Evolutionary conservation across 345 rosid species (phyloP).

Genomic region (Eucalyptus rudis): DNA sequence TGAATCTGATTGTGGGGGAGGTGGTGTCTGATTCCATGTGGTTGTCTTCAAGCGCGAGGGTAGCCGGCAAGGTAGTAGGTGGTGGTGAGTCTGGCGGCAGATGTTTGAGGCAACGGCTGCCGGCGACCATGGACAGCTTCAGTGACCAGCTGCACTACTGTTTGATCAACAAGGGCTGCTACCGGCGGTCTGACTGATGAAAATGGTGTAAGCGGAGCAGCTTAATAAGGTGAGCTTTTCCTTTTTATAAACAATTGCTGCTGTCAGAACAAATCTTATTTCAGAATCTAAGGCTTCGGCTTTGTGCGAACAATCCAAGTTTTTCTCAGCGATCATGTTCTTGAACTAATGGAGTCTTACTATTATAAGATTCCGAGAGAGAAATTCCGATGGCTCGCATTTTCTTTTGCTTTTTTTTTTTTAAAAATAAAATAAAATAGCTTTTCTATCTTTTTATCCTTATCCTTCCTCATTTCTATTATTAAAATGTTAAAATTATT

Average conservation of each 20-base stretch:
- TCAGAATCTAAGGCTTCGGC: background rate
- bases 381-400: background rate
- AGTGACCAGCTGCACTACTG: background rate
- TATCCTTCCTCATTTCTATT: background rate
- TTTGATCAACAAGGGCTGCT: background rate
- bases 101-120: background rate
- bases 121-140: background rate
- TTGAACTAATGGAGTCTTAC: background rate
- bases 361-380: background rate
- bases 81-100: background rate
- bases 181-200: background rate
- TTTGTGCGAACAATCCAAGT: background rate
- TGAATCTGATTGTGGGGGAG: background rate
- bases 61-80: background rate
- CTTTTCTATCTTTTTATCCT: background rate
- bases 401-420: too few relatives aligned
- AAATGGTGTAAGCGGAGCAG: background rate
- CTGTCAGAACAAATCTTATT: background rate
- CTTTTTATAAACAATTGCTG: too few relatives aligned
- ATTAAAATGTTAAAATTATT: background rate
- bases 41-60: background rate
- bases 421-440: background rate
- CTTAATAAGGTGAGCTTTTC: background rate
- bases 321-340: background rate
- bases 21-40: background rate